Conservation (phyloP, 495 filamentous ascomycete genomes). For the Penicillium ucsense region DNA sequence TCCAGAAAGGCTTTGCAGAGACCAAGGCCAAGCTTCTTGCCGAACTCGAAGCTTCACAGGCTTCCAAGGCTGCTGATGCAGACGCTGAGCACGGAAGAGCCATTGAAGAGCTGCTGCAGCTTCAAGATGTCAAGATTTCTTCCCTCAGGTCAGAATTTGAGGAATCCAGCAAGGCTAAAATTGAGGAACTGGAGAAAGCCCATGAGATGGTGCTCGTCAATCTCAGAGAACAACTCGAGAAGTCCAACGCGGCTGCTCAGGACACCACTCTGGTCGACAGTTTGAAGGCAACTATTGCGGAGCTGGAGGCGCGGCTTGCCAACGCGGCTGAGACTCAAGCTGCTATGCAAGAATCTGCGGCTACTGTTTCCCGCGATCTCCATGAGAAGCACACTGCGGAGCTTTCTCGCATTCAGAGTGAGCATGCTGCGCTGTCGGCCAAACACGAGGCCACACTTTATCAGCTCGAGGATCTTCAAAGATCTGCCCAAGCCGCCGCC, state of each 20-base stretch:
- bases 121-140: slow-evolving; percentile 33
- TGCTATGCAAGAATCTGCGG: slow-evolving; percentile 19
- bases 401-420: slow-evolving; percentile 21
- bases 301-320: slow-evolving; percentile 30
- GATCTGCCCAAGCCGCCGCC: slow-evolving; percentile 19
- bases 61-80: slow-evolving; percentile 26
- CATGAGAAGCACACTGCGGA: slow-evolving; percentile 24
- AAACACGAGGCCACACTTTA: slow-evolving; percentile 20
- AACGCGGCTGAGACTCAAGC: slow-evolving; percentile 21
- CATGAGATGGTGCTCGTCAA: slow-evolving; percentile 27
- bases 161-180: slow-evolving; percentile 25
- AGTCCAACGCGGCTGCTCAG: slow-evolving; percentile 27
- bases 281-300: slow-evolving; percentile 26
- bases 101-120: slow-evolving; percentile 37
- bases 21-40: slow-evolving; percentile 22
- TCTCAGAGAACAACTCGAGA: slow-evolving; percentile 23
- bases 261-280: slow-evolving; percentile 30
- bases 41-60: slow-evolving; percentile 23
- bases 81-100: slow-evolving; percentile 35
- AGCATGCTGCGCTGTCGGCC: slow-evolving; percentile 24
- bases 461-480: slow-evolving; percentile 28
- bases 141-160: slow-evolving; percentile 29
- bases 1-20: slow-evolving; percentile 28
- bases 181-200: slow-evolving; percentile 29
- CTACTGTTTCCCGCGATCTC: slow-evolving; percentile 19